Conservation (phyloP, 345 rosid species). For the Murraya koenigii region DNA sequence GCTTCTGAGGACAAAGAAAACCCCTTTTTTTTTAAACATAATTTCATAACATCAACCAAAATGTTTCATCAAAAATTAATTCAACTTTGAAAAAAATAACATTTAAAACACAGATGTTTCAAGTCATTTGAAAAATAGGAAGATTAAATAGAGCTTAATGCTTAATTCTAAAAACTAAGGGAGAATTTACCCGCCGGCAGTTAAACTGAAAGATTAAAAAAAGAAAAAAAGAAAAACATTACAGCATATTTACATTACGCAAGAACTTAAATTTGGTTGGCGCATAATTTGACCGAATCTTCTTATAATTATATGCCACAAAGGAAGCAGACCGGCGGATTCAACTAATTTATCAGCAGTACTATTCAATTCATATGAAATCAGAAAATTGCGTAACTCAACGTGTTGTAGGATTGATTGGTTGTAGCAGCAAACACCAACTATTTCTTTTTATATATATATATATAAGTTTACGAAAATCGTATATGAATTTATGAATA, state of each 20-base stretch:
- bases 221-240: too few species aligned
- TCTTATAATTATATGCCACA: neutral
- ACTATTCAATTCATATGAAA: too few species aligned
- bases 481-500: neutral
- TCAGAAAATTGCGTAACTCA: neutral
- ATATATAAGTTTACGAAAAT: too few species aligned
- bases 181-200: neutral
- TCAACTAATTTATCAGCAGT: neutral
- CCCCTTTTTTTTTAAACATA: too few species aligned
- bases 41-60: too few species aligned
- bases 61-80: too few species aligned
- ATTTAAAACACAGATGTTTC: too few species aligned
- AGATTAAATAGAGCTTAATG: too few species aligned
- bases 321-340: neutral
- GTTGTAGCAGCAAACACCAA: neutral
- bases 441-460: too few species aligned
- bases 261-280: neutral
- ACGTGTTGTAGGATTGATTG: neutral
- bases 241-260: neutral
- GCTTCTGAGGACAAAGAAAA: too few species aligned
- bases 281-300: neutral
- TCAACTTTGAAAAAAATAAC: too few species aligned
- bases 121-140: neutral
- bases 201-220: too few species aligned
- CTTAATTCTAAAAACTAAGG: neutral